Base-by-base conservation (phyloP, 805 yeast species). In the Ogataea dorogensis region DNA sequence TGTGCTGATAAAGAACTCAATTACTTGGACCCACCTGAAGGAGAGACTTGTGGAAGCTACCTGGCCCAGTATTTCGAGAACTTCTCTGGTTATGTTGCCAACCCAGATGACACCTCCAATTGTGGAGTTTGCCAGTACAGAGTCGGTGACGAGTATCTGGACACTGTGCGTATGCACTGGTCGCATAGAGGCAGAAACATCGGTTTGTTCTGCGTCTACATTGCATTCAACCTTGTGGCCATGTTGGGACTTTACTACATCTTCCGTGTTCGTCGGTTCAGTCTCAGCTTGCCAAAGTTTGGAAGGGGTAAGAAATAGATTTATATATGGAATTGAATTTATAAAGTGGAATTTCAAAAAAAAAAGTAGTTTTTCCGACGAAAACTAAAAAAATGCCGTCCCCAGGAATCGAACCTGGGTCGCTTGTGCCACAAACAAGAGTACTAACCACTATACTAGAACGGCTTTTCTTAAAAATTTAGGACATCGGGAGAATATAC, bases 31-130 rank as follows among this genome's bases (percentile, higher is more conserved):
- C 79, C 86, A 2, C 81, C 84, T 7, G 39, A 47, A 9, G 87
- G 87, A 7, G 58, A 59, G 54, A 81, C 89, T 2, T 86, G 95
- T 62, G 73, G 68, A 7, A 63, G 70, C 24, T 86, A 68, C 58
- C 61, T 77, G 50, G 57, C 50, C 5, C 25, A 31, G 4, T 58
- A 40, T 32, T 81, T 66, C 56, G 43, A 58, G 3, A 20, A 34
- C 4, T 53, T 57, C 14, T 48, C 69, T 12, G 95, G 95, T 5
- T 81, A 82, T 54, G 51, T 85, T 26, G 42, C 51, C 2, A 66
- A 82, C 51, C 77, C 81, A 6, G 51, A 63, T 25, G 78, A 72
- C 17, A 67, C 75, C 1, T 28, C 56, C 1, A 42, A 59, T 23
- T 78, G 83, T 63, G 71, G 68, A 10, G 75, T 68, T 56, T 78